Evolutionary conservation across 108 stramenopile species (phyloP).

Genomic region (Mediolabrus comicus): DNA sequence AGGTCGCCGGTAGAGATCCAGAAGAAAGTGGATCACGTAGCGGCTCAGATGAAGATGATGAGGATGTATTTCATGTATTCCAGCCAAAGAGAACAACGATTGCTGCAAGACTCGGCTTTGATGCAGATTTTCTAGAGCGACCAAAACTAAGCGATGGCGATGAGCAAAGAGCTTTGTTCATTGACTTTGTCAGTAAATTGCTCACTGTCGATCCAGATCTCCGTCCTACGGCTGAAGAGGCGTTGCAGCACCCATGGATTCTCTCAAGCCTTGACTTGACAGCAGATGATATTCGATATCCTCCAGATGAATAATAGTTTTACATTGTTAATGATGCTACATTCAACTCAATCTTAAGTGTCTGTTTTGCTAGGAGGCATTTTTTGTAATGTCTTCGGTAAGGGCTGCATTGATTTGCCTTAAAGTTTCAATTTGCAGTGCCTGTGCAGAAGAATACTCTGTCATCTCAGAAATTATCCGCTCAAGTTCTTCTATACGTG

Average conservation of each 20-base stretch:
- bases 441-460: conserved; percentile 77
- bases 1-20: conserved; percentile 44
- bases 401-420: conserved; percentile 73
- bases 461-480: conserved; percentile 69
- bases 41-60: conserved; percentile 43
- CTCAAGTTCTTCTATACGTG: conserved; percentile 66
- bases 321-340: background rate
- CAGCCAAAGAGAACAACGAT: conserved; percentile 79
- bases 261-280: conserved; percentile 67
- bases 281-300: conserved; percentile 80
- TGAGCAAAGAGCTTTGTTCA: conserved; percentile 64
- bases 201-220: conserved; percentile 82
- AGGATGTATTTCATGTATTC: conserved; percentile 61
- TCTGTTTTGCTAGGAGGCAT: background rate
- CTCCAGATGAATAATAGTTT: conserved; percentile 25
- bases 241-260: conserved; percentile 87
- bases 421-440: conserved; percentile 80
- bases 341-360: background rate
- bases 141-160: conserved; percentile 40
- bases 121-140: conserved; percentile 59
- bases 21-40: conserved; percentile 27
- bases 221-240: conserved; percentile 78
- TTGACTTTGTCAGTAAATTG: conserved; percentile 76
- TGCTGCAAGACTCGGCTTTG: conserved; percentile 70
- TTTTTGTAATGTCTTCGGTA: conserved; percentile 42